Base-by-base conservation (phyloP, 1,284 basidiomycete species). In the Cryptococcus floricola region DNA sequence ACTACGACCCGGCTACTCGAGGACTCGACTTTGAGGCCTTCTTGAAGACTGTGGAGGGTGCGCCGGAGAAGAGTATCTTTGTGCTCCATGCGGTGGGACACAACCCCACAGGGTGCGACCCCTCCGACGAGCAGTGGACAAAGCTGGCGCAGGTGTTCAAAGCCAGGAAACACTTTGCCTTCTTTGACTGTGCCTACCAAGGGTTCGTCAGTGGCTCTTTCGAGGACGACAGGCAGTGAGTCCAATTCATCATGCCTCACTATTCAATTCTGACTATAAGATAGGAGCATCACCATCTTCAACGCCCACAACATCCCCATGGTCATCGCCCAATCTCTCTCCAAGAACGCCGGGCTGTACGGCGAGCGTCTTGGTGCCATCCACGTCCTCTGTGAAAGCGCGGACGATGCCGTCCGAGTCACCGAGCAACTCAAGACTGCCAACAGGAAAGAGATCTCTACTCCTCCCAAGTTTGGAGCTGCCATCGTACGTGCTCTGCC, bases 171-270 rank as follows among this genome's bases (percentile, higher is more conserved):
- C 19, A 19, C 19, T 19, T 19, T 19, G 88, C 87, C 47, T 95
- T 96, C 80, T 93, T 96, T 76, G 94, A 97, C 79, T 89, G 87
- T 70, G 94, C 94, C 6, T 97, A 96, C 78, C 93, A 97, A 61
- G 71, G 71, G 41, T 73, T 71, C 53, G 71, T 69, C 3, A 71
- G 72, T 3, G 75, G 75, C 38, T 68, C 70, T 47, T 66, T 80
- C 37, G 79, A 80, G 62, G 69, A 74, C 50, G 80, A 81, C 57
- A 79, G 79, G 7, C 75, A 68, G 65, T 73, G 77, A 16, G 48
- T 49, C 13, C 39, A n/a, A 27, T 19, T 19, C 19, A 19, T 19
- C 19, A 19, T 19, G 19, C 19, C 19, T 19, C 19, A 19, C 2
- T 19, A 19, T 19, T 19, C 19, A 28, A 14, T 18, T 23, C 46